These are phyloP conservation scores for Coemansia asiatica DNA, from an alignment of 192 early-diverging fungal genomes.

Conservation along the genomic window DNA sequence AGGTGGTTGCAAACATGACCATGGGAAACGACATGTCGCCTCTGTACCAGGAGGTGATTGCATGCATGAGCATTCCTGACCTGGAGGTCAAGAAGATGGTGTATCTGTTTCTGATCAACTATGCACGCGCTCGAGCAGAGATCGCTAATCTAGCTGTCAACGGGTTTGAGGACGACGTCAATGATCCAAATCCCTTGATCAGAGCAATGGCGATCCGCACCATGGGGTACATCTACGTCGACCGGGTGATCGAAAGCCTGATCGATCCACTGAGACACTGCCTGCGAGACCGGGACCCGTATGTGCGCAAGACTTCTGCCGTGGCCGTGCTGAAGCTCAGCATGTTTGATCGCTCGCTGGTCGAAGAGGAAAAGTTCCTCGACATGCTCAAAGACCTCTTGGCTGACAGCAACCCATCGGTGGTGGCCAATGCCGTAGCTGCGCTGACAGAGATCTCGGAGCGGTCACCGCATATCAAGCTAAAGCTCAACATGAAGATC, in stretches of 20 bases:
- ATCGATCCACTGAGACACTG: constrained; percentile 81
- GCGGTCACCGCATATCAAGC: constrained; percentile 79
- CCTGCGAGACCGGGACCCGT: constrained; percentile 87
- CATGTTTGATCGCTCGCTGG: constrained; percentile 81
- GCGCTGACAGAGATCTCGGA: constrained; percentile 94
- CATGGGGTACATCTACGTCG: constrained; percentile 95
- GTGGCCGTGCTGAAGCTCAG: constrained; percentile 93
- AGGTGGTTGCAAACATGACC: constrained; percentile 99
- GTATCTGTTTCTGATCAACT: constrained; percentile 96
- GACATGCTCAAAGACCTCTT: constrained; percentile 85
- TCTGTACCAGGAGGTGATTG: constrained; percentile 88
- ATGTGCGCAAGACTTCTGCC: constrained; percentile 95
- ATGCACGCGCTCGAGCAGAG: constrained; percentile 89
- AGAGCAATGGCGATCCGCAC: constrained; percentile 94
- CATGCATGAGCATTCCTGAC: constrained; percentile 86
- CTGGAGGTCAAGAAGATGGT: constrained; percentile 89
- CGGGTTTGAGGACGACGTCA: constrained; percentile 86
- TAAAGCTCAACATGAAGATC: constrained; percentile 80
- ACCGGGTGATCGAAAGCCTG: constrained; percentile 83
- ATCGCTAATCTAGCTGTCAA: constrained; percentile 90
- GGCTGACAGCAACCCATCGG: constrained; percentile 88
- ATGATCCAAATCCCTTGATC: constrained; percentile 91
- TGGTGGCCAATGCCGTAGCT: constrained; percentile 94
- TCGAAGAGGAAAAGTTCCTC: constrained; percentile 86
- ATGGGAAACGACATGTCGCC: constrained; percentile 99